Percentiles rank a stretch among this genome's conserved stretches.
phyloP scores from a whole-genome alignment of 2,329 filamentous ascomycete genomes.

The Alternaria viburni region DNA sequence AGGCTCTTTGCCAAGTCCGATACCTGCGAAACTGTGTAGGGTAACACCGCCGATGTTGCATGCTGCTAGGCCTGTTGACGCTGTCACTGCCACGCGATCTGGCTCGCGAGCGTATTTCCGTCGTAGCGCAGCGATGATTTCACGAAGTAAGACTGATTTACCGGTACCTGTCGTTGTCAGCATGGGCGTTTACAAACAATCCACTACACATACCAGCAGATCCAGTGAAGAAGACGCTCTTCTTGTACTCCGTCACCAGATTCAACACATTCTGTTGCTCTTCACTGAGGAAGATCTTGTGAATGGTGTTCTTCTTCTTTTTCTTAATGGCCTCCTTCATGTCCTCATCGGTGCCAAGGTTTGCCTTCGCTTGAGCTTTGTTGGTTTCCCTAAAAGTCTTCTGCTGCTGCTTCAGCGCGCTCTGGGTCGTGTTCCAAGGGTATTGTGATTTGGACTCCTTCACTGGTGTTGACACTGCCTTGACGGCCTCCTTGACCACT shows the following conservation, averaged over 20 bases:
- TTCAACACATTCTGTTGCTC: conserved; percentile 87
- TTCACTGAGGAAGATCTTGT: conserved; percentile 74
- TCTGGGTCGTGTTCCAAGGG: conserved; percentile 76
- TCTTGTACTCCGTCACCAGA: conserved; percentile 77
- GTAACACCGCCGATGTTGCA: conserved; percentile 97
- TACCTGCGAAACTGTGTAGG: conserved; percentile 93
- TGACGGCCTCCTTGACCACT: conserved; percentile 43
- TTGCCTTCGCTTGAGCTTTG: conserved; percentile 56
- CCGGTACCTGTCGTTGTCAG: conserved; percentile 67
- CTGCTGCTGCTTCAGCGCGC: conserved; percentile 77
- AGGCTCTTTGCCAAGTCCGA: conserved; percentile 91
- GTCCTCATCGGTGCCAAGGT: conserved; percentile 53
- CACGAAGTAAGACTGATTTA: conserved; percentile 93
- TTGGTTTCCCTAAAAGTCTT: conserved; percentile 71
- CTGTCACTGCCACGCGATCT: conserved; percentile 89
- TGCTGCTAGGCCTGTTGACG: conserved; percentile 92
- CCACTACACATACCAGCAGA: conserved; percentile 68
- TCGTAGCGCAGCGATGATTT: conserved; percentile 83
- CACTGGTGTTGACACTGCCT: conserved; percentile 53
- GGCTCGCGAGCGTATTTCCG: conserved; percentile 77
- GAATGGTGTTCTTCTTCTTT: conserved; percentile 54
- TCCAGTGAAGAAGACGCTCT: conserved; percentile 97
- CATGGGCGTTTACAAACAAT: background rate
- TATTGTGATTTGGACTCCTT: conserved; percentile 49
- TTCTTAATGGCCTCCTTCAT: conserved; percentile 54